phyloP scores from a whole-genome alignment of 2,329 filamentous ascomycete species.

The Mycogone perniciosa region DNA sequence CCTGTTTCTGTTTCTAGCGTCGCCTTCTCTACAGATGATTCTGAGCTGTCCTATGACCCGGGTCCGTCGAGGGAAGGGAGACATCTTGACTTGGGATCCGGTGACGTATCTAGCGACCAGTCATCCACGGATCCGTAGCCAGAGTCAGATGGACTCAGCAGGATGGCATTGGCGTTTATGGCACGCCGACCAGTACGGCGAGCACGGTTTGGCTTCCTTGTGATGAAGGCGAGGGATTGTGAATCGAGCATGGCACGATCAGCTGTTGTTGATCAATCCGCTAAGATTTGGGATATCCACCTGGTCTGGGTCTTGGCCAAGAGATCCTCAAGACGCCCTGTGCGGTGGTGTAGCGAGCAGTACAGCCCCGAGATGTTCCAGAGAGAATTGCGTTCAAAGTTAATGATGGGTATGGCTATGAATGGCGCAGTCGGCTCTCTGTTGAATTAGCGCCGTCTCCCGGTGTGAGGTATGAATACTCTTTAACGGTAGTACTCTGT shows the following conservation, averaged over 20 bases:
- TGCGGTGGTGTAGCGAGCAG: no score
- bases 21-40: not conserved
- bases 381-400: not conserved
- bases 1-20: not conserved
- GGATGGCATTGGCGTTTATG: conserved; percentile 3
- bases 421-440: not conserved
- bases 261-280: not conserved
- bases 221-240: not conserved
- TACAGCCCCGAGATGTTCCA: not conserved
- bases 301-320: no score
- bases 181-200: not conserved
- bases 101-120: conserved; percentile 10
- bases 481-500: not conserved
- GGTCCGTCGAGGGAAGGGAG: conserved; percentile 8
- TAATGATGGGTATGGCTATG: no score
- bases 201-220: conserved; percentile 4
- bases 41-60: conserved; percentile 6
- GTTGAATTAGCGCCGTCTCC: not conserved
- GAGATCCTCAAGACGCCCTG: no score
- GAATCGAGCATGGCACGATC: conserved; percentile 8
- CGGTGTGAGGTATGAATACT: conserved; percentile 19
- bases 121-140: conserved; percentile 25
- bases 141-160: conserved; percentile 22
- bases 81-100: not conserved
- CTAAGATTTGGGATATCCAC: not conserved